Base-by-base conservation (phyloP, 2,329 filamentous ascomycete species). In the Phaeophleospora eucalypticola region DNA sequence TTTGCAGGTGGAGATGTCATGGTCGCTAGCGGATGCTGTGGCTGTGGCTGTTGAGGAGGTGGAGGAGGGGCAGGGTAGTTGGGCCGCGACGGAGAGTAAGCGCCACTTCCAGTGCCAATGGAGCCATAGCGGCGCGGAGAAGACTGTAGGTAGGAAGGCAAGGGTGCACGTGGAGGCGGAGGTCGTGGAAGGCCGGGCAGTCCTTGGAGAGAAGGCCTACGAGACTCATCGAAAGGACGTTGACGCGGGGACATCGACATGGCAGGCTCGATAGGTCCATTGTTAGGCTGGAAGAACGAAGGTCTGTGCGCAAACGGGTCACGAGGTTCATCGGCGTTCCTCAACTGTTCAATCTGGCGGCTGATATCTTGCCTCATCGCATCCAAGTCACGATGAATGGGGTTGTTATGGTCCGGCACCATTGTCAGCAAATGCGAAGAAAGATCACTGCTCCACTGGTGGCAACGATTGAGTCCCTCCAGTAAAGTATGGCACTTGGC, bases 101-200 rank as follows among this genome's bases (percentile, higher is more conserved):
- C 78, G 24, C 78, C 78, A 33, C 77, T 79, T 37, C 87, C 83
- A n/a, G 51, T 56, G 12, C 59, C 58, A 62, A 95, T 91, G 17
- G 91, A 96, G 41, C 90, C 90, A 68, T 90, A 95, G 24, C 87
- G 83, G 50, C 89, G 83, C 14, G 89, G 83, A 54, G 83, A 86
- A 46, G 84, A 80, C 12, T 87, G 84, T 4, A 95, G 75, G 65
- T 89, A 88, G n/a, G 89, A 83, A 33, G 89, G 86, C 10, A 93
- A 80, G 10, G 87, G 81, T 29, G 88, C 84, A 20, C 88, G 82
- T 65, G 91, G 86, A 59, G 84, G 81, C 61, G 81, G 82, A 51
- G 78, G 72, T 53, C 82, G 78, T 15, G 52, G 47, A 15, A 54
- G 53, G 20, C 53, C 45, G 36, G 77, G 69, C 52, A 78, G 76